A percentile compares a stretch with the other conserved stretches of the same genome.
Conservation (phyloP, 176 grass and related monocot genomes). For the Lolium multiflorum region DNA sequence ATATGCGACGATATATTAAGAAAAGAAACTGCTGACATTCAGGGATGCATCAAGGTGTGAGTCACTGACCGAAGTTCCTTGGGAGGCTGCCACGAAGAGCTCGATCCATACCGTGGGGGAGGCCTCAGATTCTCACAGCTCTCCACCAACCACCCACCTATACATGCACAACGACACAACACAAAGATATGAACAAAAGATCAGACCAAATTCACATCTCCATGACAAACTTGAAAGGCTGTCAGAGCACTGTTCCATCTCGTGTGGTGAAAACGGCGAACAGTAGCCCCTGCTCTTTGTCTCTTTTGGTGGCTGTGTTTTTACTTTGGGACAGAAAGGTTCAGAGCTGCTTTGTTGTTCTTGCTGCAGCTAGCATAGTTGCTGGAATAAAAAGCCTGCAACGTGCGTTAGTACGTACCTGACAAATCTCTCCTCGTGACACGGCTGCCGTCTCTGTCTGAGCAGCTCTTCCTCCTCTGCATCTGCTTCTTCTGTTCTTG, state of each 20-base stretch:
- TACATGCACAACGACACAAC: neutral
- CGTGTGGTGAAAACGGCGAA: slow-evolving; percentile 11
- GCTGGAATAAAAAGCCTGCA: neutral
- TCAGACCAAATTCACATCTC: neutral
- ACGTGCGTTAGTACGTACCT: slow-evolving; percentile 35
- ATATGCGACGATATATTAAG: neutral
- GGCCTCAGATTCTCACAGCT: slow-evolving; percentile 59
- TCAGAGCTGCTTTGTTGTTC: neutral
- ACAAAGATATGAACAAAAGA: neutral
- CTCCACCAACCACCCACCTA: slow-evolving; percentile 78
- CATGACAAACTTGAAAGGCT: neutral
- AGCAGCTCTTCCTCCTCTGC: slow-evolving; percentile 82
- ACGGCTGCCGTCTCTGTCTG: slow-evolving; percentile 73
- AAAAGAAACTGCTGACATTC: neutral
- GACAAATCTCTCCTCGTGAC: slow-evolving; percentile 58
- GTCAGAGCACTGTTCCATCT: slow-evolving; percentile 19
- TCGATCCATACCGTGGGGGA: slow-evolving; percentile 23
- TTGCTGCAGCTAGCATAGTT: neutral
- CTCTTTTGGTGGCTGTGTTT: neutral
- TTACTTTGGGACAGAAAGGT: slow-evolving; percentile 15
- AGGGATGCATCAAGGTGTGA: neutral
- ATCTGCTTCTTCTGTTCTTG: neutral
- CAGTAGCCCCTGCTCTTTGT: neutral
- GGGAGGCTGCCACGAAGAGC: slow-evolving; percentile 52
- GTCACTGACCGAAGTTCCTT: slow-evolving; percentile 66